A percentile compares a stretch with the other conserved stretches of the same genome.
These are phyloP conservation scores for Saccharomycopsis schoenii DNA, from an alignment of 805 yeast species.

Conservation along the genomic window DNA sequence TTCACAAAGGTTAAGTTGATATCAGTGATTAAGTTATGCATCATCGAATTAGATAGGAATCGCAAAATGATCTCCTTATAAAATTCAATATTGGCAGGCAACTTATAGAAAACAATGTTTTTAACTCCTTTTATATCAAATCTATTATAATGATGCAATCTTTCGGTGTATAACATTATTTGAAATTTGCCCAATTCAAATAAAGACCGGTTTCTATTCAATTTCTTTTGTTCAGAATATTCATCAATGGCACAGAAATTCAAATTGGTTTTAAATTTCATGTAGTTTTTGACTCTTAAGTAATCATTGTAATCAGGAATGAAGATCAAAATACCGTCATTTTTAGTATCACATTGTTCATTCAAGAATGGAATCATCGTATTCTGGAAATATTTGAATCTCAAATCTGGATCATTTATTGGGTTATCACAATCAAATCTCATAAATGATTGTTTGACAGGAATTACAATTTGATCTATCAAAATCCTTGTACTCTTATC, in stretches of 20 bases:
- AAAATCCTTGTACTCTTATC: constrained; percentile 32
- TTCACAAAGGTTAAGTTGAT: constrained; percentile 32
- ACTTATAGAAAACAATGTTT: constrained; percentile 68
- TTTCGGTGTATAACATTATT: constrained; percentile 81
- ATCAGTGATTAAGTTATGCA: constrained; percentile 41
- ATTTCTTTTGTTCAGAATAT: constrained; percentile 63
- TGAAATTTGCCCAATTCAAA: constrained; percentile 57
- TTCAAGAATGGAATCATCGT: constrained; percentile 58
- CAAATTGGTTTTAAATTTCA: constrained; percentile 45
- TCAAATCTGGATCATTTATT: constrained; percentile 62
- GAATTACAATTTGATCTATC: constrained; percentile 55
- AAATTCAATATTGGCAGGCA: constrained; percentile 78
- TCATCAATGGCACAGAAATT: constrained; percentile 72
- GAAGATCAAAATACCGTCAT: constrained; percentile 59
- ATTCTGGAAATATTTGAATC: constrained; percentile 73
- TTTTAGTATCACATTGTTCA: constrained; percentile 29
- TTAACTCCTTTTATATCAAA: constrained; percentile 79
- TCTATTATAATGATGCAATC: constrained; percentile 86
- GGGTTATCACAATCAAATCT: constrained; percentile 54
- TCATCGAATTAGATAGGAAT: constrained; percentile 51
- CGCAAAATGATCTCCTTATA: constrained; percentile 61
- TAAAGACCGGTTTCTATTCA: constrained; percentile 58
- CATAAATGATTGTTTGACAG: constrained; percentile 58
- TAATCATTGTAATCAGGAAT: constrained; percentile 85
- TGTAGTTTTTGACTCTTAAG: constrained; percentile 61